Base-by-base conservation (phyloP, 768 basidiomycete genomes). In the Saitozyma podzolica region DNA sequence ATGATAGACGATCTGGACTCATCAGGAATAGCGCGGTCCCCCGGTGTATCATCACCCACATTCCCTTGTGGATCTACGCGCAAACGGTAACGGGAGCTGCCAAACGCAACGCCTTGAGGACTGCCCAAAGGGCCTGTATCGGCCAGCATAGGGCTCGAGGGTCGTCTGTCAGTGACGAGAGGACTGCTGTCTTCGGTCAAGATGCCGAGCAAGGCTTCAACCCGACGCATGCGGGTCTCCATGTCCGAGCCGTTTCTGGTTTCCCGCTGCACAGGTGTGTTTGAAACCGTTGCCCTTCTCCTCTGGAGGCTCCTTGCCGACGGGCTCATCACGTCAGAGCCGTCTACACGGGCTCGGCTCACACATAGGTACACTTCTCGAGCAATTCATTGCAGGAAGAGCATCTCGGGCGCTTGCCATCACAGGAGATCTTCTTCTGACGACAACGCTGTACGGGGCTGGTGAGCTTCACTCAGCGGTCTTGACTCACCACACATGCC, bases 351-450 rank as follows among this genome's bases (percentile, higher is more conserved):
- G 39, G n/a, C 54, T 55, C 11, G 4, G 13, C 62, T 43, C 50
- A 63, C 62, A 51, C 41, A 14, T 51, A 19, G 10, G 1, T 52
- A 51, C 62, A 63, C 39, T 63, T 43, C 16, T 63, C 62, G 6
- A 39, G 20, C 3, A 11, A 20, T 1, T 37, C 40, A 29, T 40
- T 17, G 40, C 62, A 63, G 9, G 39, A 40, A 11, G 37, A 40
- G 50, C 62, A 63, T 10, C 17, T 17, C 8, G 62, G 62, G 11
- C 56, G 40, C 11, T 43, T 41, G 8, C 62, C 62, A 47, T 63
- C 56, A 39, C 62, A 63, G 17, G 49, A 51, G 20, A 41, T 54
- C 51, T 63, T 63, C 56, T 58, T 63, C 43, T 58, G 56, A 8
- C 62, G 56, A 54, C 62, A 63, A 29, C 29, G 29, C 29, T 29